Base-by-base conservation (phyloP, 768 basidiomycete genomes). In the Mycena crocata region DNA sequence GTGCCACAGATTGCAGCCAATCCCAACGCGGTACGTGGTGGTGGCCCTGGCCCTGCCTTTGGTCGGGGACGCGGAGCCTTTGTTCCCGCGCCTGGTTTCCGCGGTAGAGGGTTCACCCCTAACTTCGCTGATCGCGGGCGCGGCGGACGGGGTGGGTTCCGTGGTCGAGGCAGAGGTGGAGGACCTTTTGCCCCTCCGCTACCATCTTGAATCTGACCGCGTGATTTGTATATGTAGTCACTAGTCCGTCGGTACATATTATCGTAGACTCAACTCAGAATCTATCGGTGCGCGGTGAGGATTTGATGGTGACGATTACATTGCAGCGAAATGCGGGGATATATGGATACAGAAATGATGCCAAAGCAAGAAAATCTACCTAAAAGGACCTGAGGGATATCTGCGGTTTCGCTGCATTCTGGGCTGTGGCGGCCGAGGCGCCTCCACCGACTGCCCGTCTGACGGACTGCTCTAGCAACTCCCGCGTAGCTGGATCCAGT, bases 331-430 rank as follows among this genome's bases (percentile, higher is more conserved):
- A 64, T 50, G 30, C n/a, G 32, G n/a, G 21, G 28, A 42, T 49
- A 19, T 57, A 61, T 23, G 45, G 64, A 23, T 62, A 62, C 60
- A 62, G 40, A 28, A 42, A 37, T 44, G n/a, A 50, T 28, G 14
- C 37, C n/a, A n/a, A 62, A 54, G 28, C 42, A 55, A 35, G n/a
- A 31, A 1, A 35, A 51, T 49, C 26, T 32, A n/a, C 37, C 70
- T 79, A 93, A 73, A 93, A 93, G 0, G 91, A 88, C 52, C 90
- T 81, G 37, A 94, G 76, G 3, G 92, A 94, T 56, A 94, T 94
- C 75, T 93, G 92, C 4, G 92, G 93, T 74, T 92, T 93, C 15
- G 81, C 74, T 6, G 81, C 70, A 17, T 78, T 72, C 40, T 84
- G 80, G 24, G 71, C 60, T 14, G 73, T 31, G 14, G 66, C 13